These are phyloP conservation scores for Geum urbanum DNA, from an alignment of 306 rosid species.

Conservation along the genomic window DNA sequence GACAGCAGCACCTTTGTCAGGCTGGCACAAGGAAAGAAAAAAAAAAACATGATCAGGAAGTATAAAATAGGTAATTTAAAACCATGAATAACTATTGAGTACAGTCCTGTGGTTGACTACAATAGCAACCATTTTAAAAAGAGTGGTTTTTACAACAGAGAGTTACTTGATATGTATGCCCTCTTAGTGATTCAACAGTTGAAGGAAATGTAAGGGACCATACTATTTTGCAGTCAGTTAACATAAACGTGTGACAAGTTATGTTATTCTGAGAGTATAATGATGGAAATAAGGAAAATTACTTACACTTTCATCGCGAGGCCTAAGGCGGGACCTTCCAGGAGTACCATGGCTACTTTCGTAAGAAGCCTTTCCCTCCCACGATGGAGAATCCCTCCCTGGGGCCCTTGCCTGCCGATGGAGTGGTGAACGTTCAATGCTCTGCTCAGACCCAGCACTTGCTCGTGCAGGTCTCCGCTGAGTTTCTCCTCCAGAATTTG, in stretches of 20 bases:
- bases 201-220: not conserved
- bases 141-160: conserved; percentile 6
- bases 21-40: conserved; percentile 45
- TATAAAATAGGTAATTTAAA: not conserved
- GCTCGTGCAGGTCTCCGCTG: conserved; percentile 51
- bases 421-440: conserved; percentile 81
- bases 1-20: conserved; percentile 86
- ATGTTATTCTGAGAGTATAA: conserved; percentile 13
- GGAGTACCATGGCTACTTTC: conserved; percentile 76
- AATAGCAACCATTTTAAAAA: not conserved
- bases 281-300: conserved; percentile 11
- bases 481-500: conserved; percentile 52
- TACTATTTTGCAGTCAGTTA: not conserved
- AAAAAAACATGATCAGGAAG: conserved; percentile 15
- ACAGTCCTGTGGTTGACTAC: not conserved
- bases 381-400: conserved; percentile 54
- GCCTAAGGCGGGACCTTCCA: conserved; percentile 59
- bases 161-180: not conserved
- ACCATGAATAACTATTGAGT: not conserved
- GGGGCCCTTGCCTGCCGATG: conserved; percentile 68
- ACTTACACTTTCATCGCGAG: conserved; percentile 73
- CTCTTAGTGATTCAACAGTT: not conserved
- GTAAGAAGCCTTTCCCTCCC: conserved; percentile 59
- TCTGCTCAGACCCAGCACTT: conserved; percentile 54
- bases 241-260: not conserved